Base-by-base conservation (phyloP, 345 rosid species). In the Salix koriyanagi region DNA sequence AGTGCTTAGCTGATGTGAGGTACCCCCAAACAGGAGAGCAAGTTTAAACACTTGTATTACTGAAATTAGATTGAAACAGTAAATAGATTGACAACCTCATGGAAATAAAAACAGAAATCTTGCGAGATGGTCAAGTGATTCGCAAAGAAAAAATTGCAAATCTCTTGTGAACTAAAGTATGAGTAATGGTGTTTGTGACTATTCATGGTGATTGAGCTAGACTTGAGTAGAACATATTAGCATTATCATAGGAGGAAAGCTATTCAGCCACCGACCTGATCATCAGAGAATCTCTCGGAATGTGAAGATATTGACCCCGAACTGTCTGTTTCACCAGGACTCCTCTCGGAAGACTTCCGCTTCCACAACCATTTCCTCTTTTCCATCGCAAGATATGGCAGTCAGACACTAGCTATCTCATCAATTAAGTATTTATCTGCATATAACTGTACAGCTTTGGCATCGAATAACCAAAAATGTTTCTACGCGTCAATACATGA, bases 331-430 rank as follows among this genome's bases (percentile, higher is more conserved):
- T 88, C 93, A 71, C 94, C 91, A 2, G 87, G 85, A 87, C 94
- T 90, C 82, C 84, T 90, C 83, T 92, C 96, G 37, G 92, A 90
- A 68, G 91, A 79, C 70, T 82, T 91, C 85, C 83, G 89, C 90
- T 90, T 90, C 86, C 92, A 88, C 75, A 87, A 67, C 96, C 96
- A 91, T 79, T 88, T 89, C 42, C 86, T 79, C 85, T 92, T 91
- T 78, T 94, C 97, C 98, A 94, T 92, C 32, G 68, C 72, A 58
- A 76, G 42, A 30, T 76, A 70, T 64, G 72, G 50, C 6, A 48
- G 39, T 56, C 74, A 19, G 69, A 36, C 76, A 64, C 77, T 62
- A 73, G 46, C 75, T 76, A 84, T 75, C 83, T 72, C 85, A 81
- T 85, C 79, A 80, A 76, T 34, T 72, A 23, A 42, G 56, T 52